These are phyloP conservation scores for Capsicum chinense DNA, from an alignment of 257 asterid genomes.

Conservation along the genomic window DNA sequence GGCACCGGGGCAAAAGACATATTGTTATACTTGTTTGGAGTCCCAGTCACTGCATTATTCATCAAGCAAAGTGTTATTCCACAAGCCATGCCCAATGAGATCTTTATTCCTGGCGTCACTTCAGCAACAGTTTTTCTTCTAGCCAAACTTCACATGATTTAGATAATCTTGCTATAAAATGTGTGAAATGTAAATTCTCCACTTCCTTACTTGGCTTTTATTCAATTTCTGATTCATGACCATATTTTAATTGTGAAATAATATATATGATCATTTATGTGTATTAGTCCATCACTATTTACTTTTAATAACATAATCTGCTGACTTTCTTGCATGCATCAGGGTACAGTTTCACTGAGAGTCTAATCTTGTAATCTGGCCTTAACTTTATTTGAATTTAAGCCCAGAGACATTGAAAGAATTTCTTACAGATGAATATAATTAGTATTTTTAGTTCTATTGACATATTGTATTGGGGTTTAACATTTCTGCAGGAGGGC, in stretches of 20 bases:
- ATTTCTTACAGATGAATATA: too few species aligned
- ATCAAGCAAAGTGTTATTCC: constrained; percentile 57
- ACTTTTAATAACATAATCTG: background rate
- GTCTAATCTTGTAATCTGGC: too few species aligned
- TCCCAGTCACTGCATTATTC: constrained; percentile 59
- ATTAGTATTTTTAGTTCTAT: too few species aligned
- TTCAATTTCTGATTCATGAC: background rate
- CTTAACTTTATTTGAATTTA: too few species aligned
- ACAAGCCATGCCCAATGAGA: constrained; percentile 50
- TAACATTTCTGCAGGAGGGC: too few species aligned
- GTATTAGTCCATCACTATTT: background rate
- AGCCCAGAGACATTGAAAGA: too few species aligned
- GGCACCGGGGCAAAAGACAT: constrained; percentile 72
- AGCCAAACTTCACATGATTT: constrained; percentile 61
- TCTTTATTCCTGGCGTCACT: constrained; percentile 68
- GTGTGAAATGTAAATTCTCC: background rate
- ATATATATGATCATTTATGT: background rate
- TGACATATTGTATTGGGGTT: too few species aligned
- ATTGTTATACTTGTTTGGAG: constrained; percentile 64
- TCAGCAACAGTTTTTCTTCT: constrained; percentile 65
- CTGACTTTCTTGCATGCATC: background rate
- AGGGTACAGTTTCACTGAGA: too few species aligned
- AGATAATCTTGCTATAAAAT: background rate
- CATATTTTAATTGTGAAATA: too few species aligned
- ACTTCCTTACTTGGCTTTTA: background rate